Conservation (phyloP, 2,329 filamentous ascomycete genomes). For the Saccharata proteae region DNA sequence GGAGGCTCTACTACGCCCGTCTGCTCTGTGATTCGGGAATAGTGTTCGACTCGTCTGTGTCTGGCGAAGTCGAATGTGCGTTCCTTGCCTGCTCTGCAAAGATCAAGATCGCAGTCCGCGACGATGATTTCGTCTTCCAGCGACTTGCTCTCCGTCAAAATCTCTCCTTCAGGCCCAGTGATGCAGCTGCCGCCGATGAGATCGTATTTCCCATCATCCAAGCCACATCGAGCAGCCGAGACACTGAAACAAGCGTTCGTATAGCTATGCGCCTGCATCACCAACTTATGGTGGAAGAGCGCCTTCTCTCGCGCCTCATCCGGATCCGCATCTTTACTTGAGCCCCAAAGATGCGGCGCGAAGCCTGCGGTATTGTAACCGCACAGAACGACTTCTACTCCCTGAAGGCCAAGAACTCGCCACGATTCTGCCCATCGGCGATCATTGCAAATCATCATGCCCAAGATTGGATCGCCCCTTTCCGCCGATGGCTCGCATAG, state of each 20-base stretch:
- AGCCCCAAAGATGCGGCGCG: slow-evolving; percentile 33
- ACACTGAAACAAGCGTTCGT: slow-evolving; percentile 40
- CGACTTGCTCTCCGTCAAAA: slow-evolving; percentile 35
- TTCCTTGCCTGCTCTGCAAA: slow-evolving; percentile 33
- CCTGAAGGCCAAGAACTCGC: slow-evolving; percentile 39
- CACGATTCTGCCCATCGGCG: slow-evolving; percentile 41
- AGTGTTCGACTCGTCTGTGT: slow-evolving; percentile 14
- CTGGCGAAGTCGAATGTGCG: slow-evolving; percentile 25
- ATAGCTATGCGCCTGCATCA: slow-evolving; percentile 40
- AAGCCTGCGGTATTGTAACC: slow-evolving; percentile 41
- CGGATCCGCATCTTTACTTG: slow-evolving; percentile 25
- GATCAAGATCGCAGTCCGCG: slow-evolving; percentile 35
- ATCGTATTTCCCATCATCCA: slow-evolving; percentile 36
- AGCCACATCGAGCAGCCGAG: slow-evolving; percentile 35
- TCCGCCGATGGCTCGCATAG: slow-evolving; percentile 12
- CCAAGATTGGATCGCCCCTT: slow-evolving; percentile 36
- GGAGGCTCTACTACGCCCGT: slow-evolving; percentile 21
- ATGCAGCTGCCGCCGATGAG: slow-evolving; percentile 37
- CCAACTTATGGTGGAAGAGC: slow-evolving; percentile 39
- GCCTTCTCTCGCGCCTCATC: slow-evolving; percentile 33
- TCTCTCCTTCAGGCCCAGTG: slow-evolving; percentile 33
- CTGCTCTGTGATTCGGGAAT: slow-evolving; percentile 11
- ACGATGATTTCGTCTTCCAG: slow-evolving; percentile 38
- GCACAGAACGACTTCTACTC: slow-evolving; percentile 34
- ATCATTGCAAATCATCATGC: slow-evolving; percentile 46